These are phyloP conservation scores for Multifurca ochricompacta DNA, from an alignment of 768 basidiomycete species.

Conservation along the genomic window DNA sequence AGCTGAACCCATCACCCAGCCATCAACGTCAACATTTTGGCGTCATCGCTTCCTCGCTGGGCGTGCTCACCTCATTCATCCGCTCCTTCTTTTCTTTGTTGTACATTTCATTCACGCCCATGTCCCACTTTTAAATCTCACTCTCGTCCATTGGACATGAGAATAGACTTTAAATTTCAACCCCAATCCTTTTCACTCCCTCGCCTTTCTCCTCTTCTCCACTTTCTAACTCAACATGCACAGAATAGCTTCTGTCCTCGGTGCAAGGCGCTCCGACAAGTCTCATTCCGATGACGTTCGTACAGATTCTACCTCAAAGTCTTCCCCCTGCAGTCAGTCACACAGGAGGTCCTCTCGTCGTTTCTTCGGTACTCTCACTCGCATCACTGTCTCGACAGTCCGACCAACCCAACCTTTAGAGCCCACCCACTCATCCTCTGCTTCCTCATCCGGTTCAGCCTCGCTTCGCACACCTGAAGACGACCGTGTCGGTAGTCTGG, in stretches of 20 bases:
- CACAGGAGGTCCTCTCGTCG: conserved; percentile 13
- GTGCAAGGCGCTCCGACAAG: conserved; percentile 32
- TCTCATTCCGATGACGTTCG: conserved; percentile 24
- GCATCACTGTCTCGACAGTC: conserved; percentile 27
- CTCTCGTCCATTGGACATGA: background rate
- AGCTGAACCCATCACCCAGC: too few species aligned
- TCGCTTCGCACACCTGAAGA: conserved; percentile 53
- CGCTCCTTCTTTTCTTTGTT: background rate
- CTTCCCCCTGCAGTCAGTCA: background rate
- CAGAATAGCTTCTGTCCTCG: conserved; percentile 52
- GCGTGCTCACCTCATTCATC: background rate
- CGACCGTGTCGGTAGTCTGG: conserved; percentile 28
- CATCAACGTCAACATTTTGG: too few species aligned
- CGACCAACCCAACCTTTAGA: conserved; percentile 25
- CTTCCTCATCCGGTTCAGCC: conserved; percentile 46
- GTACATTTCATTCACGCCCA: background rate
- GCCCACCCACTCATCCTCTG: conserved; percentile 44
- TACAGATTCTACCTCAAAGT: conserved; percentile 23
- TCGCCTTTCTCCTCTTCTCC: background rate
- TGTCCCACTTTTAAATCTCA: conserved; percentile 7
- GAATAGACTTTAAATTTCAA: background rate
- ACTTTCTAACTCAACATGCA: conserved; percentile 38
- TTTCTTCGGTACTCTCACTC: conserved; percentile 13
- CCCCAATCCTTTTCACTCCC: background rate
- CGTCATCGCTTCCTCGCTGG: background rate